phyloP scores from a whole-genome alignment of 1,284 basidiomycete genomes.

The Cryptococcus neoformans region DNA sequence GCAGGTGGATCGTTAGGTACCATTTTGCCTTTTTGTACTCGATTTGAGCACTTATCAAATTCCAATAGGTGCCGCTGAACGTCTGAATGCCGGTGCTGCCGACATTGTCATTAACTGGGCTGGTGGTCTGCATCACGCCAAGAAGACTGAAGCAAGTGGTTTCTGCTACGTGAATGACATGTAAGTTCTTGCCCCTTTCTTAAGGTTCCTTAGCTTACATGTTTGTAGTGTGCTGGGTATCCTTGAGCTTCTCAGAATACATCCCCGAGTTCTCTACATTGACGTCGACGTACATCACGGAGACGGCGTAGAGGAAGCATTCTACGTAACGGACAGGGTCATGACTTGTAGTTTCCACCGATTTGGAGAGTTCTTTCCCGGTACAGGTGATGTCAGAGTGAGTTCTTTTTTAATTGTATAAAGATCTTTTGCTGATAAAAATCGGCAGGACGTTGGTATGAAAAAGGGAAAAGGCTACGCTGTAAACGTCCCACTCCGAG shows the following conservation, averaged over 20 bases:
- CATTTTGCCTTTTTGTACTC: constrained; percentile 1
- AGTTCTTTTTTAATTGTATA: constrained; percentile 8
- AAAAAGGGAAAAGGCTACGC: constrained; percentile 86
- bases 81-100: constrained; percentile 73
- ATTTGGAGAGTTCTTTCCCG: constrained; percentile 96
- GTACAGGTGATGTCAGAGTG: constrained; percentile 72
- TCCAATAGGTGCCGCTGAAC: constrained; percentile 68
- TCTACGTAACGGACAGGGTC: constrained; percentile 95
- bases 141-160: constrained; percentile 92
- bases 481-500: constrained; percentile 89
- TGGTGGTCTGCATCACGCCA: constrained; percentile 95
- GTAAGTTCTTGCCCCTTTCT: constrained; percentile 24
- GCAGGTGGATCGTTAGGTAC: constrained; percentile 82
- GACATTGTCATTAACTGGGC: constrained; percentile 99
- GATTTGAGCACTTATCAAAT: not conserved
- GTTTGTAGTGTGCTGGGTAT: constrained; percentile 77
- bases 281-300: constrained; percentile 99
- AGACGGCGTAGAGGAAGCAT: constrained; percentile 98
- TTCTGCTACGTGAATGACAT: constrained; percentile 96
- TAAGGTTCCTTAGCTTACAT: constrained; percentile 5
- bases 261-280: constrained; percentile 89
- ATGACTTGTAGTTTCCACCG: constrained; percentile 97
- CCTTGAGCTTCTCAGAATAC: constrained; percentile 70
- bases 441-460: constrained; percentile 68
- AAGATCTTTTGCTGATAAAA: not conserved